phyloP scores from a whole-genome alignment of 495 filamentous ascomycete species.

The Podospora didyma region DNA sequence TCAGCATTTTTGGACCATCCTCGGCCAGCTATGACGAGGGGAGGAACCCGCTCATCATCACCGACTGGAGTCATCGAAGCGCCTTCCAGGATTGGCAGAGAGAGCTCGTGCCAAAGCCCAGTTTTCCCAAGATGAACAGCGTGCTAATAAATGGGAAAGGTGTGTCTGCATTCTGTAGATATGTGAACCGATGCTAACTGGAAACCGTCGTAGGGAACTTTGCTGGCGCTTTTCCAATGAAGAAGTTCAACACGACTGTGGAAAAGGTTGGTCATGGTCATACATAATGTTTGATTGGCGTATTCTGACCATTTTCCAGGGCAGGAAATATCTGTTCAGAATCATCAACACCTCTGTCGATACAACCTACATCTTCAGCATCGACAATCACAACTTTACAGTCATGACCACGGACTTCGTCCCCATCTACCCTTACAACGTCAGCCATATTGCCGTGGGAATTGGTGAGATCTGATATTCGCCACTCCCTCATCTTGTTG shows the following conservation, averaged over 20 bases:
- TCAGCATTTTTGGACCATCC: slow-evolving; percentile 37
- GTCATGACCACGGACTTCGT: slow-evolving; percentile 42
- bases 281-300: not conserved
- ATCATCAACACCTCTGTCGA: slow-evolving; percentile 52
- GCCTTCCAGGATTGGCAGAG: slow-evolving; percentile 27
- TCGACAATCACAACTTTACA: slow-evolving; percentile 46
- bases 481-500: too few species aligned
- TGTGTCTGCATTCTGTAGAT: slow-evolving; percentile 16
- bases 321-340: slow-evolving; percentile 43
- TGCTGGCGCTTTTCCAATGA: not conserved
- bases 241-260: not conserved
- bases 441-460: slow-evolving; percentile 15
- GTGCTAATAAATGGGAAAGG: slow-evolving; percentile 48
- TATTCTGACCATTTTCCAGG: slow-evolving; percentile 29
- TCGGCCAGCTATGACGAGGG: slow-evolving; percentile 37
- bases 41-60: slow-evolving; percentile 37
- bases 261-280: not conserved
- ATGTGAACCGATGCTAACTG: not conserved
- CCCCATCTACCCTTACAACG: slow-evolving; percentile 40
- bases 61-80: slow-evolving; percentile 40
- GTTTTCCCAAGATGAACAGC: slow-evolving; percentile 29
- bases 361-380: slow-evolving; percentile 36
- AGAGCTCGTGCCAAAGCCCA: slow-evolving; percentile 26
- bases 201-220: not conserved
- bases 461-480: slow-evolving; percentile 8